Percentiles rank a stretch among this genome's conserved stretches.
Evolutionary conservation across 306 rosid species (phyloP).

Genomic region (Argentina anserina): DNA sequence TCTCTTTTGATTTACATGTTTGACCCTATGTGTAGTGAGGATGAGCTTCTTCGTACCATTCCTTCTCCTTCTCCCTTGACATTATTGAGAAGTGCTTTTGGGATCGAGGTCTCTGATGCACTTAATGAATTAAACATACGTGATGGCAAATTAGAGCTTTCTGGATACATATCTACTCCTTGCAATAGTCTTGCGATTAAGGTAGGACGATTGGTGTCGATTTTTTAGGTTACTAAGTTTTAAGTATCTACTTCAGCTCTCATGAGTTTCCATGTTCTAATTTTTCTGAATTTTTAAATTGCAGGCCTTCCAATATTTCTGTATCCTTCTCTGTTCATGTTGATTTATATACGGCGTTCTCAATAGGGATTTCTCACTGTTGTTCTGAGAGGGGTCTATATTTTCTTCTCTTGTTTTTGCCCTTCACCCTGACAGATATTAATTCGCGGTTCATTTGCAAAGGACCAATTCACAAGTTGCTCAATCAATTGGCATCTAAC

Average conservation of each 20-base stretch:
- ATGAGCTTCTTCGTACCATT: conserved; percentile 60
- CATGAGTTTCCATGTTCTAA: neutral
- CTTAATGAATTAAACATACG: conserved; percentile 50
- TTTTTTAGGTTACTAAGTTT: conserved; percentile 13
- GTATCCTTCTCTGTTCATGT: conserved; percentile 64
- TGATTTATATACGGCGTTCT: conserved; percentile 29
- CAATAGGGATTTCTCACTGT: conserved; percentile 17
- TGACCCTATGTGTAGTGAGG: conserved; percentile 51
- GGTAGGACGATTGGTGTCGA: conserved; percentile 42
- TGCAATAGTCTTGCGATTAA: conserved; percentile 44
- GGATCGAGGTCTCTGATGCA: conserved; percentile 51
- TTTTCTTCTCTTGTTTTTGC: conserved; percentile 22
- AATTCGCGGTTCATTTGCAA: conserved; percentile 78
- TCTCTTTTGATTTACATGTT: conserved; percentile 29
- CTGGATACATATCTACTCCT: conserved; percentile 73
- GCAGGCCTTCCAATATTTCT: conserved; percentile 89
- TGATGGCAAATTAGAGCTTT: conserved; percentile 56
- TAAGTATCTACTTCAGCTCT: conserved; percentile 23
- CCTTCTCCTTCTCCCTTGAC: conserved; percentile 69
- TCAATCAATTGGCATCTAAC: conserved; percentile 64
- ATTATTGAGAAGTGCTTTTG: conserved; percentile 66
- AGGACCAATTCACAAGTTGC: conserved; percentile 86
- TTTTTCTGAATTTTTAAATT: conserved; percentile 16
- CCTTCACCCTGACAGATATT: conserved; percentile 78
- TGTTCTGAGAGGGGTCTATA: conserved; percentile 28